These are phyloP conservation scores for Eimeria zaria DNA, from an alignment of 169 alveolate genomes.

Conservation along the genomic window DNA sequence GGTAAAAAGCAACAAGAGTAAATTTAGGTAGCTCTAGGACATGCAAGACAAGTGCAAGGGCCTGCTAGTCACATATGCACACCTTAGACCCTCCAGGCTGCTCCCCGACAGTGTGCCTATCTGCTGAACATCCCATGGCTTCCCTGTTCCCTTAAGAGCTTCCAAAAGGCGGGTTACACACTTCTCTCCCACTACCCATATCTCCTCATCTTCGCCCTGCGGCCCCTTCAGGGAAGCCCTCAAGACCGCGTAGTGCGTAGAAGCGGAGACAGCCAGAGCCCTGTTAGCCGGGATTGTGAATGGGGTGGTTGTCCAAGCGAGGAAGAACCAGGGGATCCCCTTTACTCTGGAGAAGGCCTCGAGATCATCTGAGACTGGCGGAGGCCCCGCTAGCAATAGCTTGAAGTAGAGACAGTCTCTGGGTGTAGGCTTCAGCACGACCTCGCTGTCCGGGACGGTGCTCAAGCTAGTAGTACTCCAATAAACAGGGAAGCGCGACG, in stretches of 20 bases:
- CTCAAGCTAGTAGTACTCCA: slow-evolving; percentile 50
- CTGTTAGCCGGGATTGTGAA: slow-evolving; percentile 91
- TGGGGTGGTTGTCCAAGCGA: slow-evolving; percentile 90
- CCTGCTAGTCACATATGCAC: background rate
- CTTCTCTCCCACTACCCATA: slow-evolving; percentile 54
- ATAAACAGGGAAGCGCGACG: slow-evolving; percentile 59
- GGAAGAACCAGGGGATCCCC: slow-evolving; percentile 71
- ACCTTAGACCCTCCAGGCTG: slow-evolving; percentile 28
- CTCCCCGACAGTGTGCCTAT: slow-evolving; percentile 57
- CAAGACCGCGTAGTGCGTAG: slow-evolving; percentile 79
- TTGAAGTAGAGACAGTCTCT: slow-evolving; percentile 64
- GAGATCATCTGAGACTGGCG: background rate
- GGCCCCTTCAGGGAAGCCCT: slow-evolving; percentile 19
- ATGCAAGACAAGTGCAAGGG: background rate
- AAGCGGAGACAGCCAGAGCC: slow-evolving; percentile 87
- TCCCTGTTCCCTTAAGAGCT: slow-evolving; percentile 53
- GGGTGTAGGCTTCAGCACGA: slow-evolving; percentile 37
- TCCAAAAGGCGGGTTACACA: slow-evolving; percentile 19
- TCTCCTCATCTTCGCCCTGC: background rate
- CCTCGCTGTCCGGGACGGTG: slow-evolving; percentile 67
- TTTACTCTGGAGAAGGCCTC: background rate
- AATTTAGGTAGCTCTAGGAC: background rate
- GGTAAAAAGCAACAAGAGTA: background rate
- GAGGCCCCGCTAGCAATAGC: slow-evolving; percentile 14
- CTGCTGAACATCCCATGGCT: slow-evolving; percentile 26